Percentiles rank a stretch among this genome's conserved stretches.
These are phyloP conservation scores for Aspergillus sp. DNA, from an alignment of 2,329 filamentous ascomycete genomes.

Conservation along the genomic window DNA sequence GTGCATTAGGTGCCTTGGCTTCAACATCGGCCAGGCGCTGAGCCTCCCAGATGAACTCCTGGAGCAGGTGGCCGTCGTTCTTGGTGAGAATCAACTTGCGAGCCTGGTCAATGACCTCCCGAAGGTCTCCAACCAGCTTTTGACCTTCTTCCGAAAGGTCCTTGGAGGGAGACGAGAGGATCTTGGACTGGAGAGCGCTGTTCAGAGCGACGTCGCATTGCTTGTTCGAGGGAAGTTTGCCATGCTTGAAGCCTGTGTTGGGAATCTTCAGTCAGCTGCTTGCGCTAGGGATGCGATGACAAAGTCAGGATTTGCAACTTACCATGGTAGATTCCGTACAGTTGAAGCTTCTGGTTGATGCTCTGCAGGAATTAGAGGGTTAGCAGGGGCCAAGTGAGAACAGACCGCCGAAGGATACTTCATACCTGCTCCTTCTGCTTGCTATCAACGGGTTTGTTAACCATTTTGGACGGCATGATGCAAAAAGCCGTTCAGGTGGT, in stretches of 20 bases:
- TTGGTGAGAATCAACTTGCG: conserved; percentile 83
- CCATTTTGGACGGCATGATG: conserved; percentile 33
- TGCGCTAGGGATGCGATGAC: not conserved
- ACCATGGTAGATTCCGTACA: conserved; percentile 80
- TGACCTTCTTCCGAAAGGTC: conserved; percentile 79
- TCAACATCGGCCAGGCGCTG: conserved; percentile 63
- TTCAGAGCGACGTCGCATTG: conserved; percentile 94
- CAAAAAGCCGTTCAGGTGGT: conserved; percentile 3
- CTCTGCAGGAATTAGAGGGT: conserved; percentile 39
- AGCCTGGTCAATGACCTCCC: conserved; percentile 72
- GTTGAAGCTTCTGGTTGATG: conserved; percentile 87
- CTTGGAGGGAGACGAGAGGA: conserved; percentile 62
- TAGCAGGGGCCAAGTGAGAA: conserved; percentile 1
- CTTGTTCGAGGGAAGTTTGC: conserved; percentile 93
- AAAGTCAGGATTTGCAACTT: conserved; percentile 2
- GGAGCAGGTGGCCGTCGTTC: conserved; percentile 88
- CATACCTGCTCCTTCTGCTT: conserved; percentile 66
- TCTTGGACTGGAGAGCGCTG: conserved; percentile 68
- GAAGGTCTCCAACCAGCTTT: conserved; percentile 68
- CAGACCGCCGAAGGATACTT: not conserved
- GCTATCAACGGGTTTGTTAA: conserved; percentile 67
- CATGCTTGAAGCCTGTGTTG: conserved; percentile 65
- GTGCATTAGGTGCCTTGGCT: conserved; percentile 56
- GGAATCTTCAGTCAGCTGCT: conserved; percentile 14
- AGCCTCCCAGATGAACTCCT: conserved; percentile 96